Conservation (phyloP, 140 eudicot species). For the Bidens hawaiensis region DNA sequence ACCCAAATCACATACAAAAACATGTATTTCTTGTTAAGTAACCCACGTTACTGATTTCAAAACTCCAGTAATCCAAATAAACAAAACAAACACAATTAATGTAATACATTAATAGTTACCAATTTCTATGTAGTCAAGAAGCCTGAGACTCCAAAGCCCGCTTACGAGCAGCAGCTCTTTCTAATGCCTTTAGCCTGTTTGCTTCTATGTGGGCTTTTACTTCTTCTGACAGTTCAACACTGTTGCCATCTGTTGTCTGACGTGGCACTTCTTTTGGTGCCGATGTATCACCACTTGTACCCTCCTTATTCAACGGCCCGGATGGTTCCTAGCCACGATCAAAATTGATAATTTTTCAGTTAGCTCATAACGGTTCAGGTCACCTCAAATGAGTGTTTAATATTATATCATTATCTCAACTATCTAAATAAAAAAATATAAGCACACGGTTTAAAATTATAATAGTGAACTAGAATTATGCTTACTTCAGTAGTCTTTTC, state of each 20-base stretch:
- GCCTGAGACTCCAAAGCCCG: constrained; percentile 29
- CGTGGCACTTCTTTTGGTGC: constrained; percentile 17
- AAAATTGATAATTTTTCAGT: constrained; percentile 2
- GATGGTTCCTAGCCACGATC: constrained; percentile 34
- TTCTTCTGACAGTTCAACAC: constrained; percentile 49
- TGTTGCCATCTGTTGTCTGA: constrained; percentile 15
- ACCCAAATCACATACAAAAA: too few species aligned
- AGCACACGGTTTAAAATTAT: too few species aligned
- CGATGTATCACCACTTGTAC: constrained; percentile 12
- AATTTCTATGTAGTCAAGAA: neutral
- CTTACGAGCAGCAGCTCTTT: constrained; percentile 79
- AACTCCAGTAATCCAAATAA: neutral
- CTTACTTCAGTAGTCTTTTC: constrained; percentile 58
- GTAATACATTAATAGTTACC: neutral
- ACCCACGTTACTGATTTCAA: neutral
- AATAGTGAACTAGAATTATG: constrained; percentile 5
- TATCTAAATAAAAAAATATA: too few species aligned
- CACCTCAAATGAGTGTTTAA: neutral
- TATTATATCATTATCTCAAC: too few species aligned
- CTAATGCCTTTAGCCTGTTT: constrained; percentile 73
- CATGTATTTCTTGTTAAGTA: neutral
- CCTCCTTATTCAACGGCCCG: constrained; percentile 17
- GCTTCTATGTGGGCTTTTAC: constrained; percentile 77
- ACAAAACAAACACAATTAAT: neutral
- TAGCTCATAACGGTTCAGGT: neutral